Conservation (phyloP, 129 eudicot species). For the Helianthus annuus region DNA sequence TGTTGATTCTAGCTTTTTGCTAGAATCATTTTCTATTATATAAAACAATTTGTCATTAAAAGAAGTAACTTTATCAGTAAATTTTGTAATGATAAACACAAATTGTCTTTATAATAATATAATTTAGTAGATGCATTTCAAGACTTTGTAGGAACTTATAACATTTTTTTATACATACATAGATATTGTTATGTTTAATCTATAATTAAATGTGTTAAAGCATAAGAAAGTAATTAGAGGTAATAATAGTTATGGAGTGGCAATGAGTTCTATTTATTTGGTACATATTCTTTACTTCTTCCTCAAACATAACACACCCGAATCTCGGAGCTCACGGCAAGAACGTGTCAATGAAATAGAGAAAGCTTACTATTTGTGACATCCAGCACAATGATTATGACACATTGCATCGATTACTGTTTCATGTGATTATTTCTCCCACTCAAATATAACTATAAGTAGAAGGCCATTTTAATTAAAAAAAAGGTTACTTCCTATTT, state of each 20-base stretch:
- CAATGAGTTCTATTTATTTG: slow-evolving; percentile 17
- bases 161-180: not conserved
- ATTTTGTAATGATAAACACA: not conserved
- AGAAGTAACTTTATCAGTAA: no score
- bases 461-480: not conserved
- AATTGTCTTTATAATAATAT: not conserved
- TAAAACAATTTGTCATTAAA: no score
- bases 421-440: slow-evolving; percentile 27
- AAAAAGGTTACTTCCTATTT: not conserved
- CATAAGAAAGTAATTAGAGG: not conserved
- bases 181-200: not conserved
- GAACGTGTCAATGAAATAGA: slow-evolving; percentile 49
- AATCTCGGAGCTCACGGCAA: slow-evolving; percentile 21
- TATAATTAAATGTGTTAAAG: not conserved
- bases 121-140: no score
- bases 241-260: slow-evolving; percentile 18
- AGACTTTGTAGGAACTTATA: no score
- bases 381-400: slow-evolving; percentile 36
- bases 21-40: no score
- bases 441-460: slow-evolving; percentile 13
- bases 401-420: slow-evolving; percentile 29
- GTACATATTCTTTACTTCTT: slow-evolving; percentile 36
- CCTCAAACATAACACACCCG: slow-evolving; percentile 23
- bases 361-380: slow-evolving; percentile 42
- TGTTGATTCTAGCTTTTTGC: no score